Percentiles rank a stretch among this genome's conserved stretches.
These are phyloP conservation scores for Coniferiporia weirii DNA, from an alignment of 1,284 basidiomycete genomes.

Conservation along the genomic window DNA sequence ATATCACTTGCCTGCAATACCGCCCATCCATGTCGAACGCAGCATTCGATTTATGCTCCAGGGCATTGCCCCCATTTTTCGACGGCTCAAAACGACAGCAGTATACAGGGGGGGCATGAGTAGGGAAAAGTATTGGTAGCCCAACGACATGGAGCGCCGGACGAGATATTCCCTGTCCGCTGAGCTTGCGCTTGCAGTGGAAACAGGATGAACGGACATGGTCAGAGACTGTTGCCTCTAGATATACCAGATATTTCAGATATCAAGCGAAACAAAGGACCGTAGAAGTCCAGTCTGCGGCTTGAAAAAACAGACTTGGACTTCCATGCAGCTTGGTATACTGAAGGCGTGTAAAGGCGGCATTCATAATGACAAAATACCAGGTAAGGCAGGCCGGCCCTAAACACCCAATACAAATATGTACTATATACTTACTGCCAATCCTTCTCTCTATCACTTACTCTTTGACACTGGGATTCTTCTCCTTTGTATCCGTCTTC, in stretches of 20 bases:
- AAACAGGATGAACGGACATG: constrained; percentile 9
- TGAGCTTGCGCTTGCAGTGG: constrained; percentile 7
- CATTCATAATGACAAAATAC: too few species aligned
- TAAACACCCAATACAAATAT: not conserved
- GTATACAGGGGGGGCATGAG: constrained; percentile 17
- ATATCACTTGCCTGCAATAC: constrained; percentile 7
- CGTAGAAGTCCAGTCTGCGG: too few species aligned
- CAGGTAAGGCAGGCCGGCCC: not conserved
- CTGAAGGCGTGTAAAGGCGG: too few species aligned
- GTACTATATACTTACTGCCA: too few species aligned
- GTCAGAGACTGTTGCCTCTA: not conserved
- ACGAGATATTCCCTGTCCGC: constrained; percentile 19
- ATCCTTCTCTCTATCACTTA: not conserved
- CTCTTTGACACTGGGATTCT: not conserved
- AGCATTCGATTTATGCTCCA: constrained; percentile 17
- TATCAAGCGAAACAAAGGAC: too few species aligned
- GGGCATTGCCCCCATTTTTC: constrained; percentile 14
- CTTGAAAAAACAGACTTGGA: too few species aligned
- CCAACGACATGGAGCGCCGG: constrained; percentile 15
- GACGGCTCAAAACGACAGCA: constrained; percentile 3
- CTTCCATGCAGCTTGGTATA: too few species aligned
- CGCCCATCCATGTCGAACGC: constrained; percentile 17
- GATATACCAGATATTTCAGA: too few species aligned
- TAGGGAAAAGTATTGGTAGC: constrained; percentile 18
- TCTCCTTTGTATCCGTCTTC: not conserved